Evolutionary conservation across 1,139 yeast genomes (phyloP).

Genomic region (Tardiomyces depauwii): DNA sequence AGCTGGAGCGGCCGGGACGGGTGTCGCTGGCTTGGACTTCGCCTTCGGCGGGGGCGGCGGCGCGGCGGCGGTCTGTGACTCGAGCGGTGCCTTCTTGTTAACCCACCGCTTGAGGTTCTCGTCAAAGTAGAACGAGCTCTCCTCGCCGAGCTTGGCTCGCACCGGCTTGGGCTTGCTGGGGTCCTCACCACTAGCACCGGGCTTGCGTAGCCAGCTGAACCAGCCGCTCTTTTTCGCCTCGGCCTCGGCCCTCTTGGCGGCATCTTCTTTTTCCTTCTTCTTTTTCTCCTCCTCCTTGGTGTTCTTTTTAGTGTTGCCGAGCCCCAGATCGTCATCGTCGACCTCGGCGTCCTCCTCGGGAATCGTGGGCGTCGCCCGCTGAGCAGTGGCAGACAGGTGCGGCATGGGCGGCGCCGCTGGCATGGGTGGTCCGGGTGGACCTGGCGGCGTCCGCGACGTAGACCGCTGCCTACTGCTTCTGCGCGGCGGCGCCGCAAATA

Average conservation of each 20-base stretch:
- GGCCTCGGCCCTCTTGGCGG: constrained; percentile 11
- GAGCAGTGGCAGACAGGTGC: not conserved
- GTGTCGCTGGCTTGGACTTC: constrained; percentile 23
- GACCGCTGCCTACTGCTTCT: not conserved
- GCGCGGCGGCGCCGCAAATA: not conserved
- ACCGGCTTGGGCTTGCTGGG: constrained; percentile 64
- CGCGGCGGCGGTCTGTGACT: constrained; percentile 45
- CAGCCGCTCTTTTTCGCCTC: constrained; percentile 30
- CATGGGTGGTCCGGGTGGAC: not conserved
- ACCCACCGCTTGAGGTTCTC: constrained; percentile 84
- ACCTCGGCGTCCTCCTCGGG: not conserved
- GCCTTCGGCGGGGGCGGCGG: constrained; percentile 73
- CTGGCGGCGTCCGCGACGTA: too few species aligned
- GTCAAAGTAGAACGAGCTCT: constrained; percentile 65
- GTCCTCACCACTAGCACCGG: constrained; percentile 18
- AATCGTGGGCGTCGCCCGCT: not conserved
- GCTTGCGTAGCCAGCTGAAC: constrained; percentile 37
- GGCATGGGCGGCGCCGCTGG: not conserved
- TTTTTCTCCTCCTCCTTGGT: constrained; percentile 9
- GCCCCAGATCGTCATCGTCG: not conserved
- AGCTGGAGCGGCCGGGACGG: constrained; percentile 1
- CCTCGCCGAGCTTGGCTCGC: constrained; percentile 80
- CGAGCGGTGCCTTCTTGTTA: constrained; percentile 60
- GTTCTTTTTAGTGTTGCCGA: constrained; percentile 6
- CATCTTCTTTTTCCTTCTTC: constrained; percentile 11